phyloP scores from a whole-genome alignment of 352 stramenopile genomes.

The Pythium diclinum region DNA sequence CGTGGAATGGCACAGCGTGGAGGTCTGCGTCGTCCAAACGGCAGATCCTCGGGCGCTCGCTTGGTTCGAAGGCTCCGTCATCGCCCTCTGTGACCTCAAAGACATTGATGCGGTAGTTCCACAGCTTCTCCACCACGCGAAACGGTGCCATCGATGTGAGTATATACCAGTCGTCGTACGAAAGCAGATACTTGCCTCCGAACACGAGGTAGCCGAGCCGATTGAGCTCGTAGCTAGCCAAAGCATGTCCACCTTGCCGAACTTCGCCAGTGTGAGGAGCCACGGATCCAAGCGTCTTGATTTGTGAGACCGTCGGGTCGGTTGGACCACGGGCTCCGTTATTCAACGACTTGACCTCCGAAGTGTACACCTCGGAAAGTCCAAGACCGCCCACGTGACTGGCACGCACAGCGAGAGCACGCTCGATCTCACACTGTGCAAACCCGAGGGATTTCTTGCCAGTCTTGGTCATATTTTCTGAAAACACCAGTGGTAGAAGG shows the following conservation, averaged over 20 bases:
- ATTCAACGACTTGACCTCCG: no score
- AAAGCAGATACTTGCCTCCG: conserved; percentile 21
- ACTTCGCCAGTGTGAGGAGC: no score
- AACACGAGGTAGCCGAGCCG: conserved; percentile 22
- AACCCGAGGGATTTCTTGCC: not conserved
- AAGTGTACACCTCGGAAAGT: not conserved
- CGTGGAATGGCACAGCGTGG: no score
- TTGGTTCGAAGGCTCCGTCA: no score
- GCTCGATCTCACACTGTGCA: conserved; percentile 17
- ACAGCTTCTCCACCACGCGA: conserved; percentile 19
- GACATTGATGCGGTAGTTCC: conserved; percentile 26
- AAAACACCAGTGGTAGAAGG: conserved; percentile 25
- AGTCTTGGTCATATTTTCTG: conserved; percentile 16
- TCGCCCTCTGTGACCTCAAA: no score
- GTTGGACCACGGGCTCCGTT: no score
- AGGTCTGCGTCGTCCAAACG: no score
- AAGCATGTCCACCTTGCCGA: no score
- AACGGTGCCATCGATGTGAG: conserved; percentile 21
- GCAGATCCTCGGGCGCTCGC: no score
- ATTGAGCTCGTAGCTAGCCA: no score
- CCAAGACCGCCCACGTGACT: conserved; percentile 32
- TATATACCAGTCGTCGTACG: conserved; percentile 28
- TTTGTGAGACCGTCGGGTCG: no score
- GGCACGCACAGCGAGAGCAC: conserved; percentile 24
- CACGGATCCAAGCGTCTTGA: no score